Evolutionary conservation across 2,329 filamentous ascomycete species (phyloP).

Genomic region (Sarocladium strictum): DNA sequence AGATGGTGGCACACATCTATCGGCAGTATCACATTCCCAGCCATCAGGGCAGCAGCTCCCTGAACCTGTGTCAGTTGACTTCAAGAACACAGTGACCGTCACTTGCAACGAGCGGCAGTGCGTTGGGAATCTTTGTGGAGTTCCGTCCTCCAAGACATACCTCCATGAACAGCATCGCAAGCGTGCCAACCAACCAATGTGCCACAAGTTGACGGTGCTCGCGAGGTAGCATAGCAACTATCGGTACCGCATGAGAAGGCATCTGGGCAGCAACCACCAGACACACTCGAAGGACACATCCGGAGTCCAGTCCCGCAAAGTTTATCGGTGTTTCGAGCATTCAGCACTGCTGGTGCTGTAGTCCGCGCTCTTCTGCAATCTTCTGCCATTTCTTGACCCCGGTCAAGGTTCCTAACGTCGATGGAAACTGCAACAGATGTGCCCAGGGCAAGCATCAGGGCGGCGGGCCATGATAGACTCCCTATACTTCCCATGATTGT

Average conservation of each 20-base stretch:
- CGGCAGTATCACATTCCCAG: slow-evolving; percentile 32
- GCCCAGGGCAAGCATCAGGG: neutral
- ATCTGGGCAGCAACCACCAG: slow-evolving; percentile 42
- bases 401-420: slow-evolving; percentile 23
- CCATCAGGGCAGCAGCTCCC: slow-evolving; percentile 41
- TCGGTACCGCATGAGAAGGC: slow-evolving; percentile 41
- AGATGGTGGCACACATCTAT: slow-evolving; percentile 37
- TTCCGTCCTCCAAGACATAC: neutral
- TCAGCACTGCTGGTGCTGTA: slow-evolving; percentile 14
- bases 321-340: slow-evolving; percentile 13
- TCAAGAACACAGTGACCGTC: too few relatives aligned
- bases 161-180: slow-evolving; percentile 24
- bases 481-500: neutral
- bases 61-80: too few relatives aligned
- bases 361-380: slow-evolving; percentile 10
- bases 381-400: slow-evolving; percentile 20
- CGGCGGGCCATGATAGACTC: neutral
- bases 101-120: too few relatives aligned
- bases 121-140: too few relatives aligned
- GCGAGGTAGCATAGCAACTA: slow-evolving; percentile 42
- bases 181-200: slow-evolving; percentile 30
- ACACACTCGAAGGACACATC: slow-evolving; percentile 31
- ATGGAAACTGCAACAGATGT: slow-evolving; percentile 15
- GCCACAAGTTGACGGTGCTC: slow-evolving; percentile 33
- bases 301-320: slow-evolving; percentile 21